Evolutionary conservation across 208 protist species (phyloP).

Genomic region (Trypanosomatidae sp.): DNA sequence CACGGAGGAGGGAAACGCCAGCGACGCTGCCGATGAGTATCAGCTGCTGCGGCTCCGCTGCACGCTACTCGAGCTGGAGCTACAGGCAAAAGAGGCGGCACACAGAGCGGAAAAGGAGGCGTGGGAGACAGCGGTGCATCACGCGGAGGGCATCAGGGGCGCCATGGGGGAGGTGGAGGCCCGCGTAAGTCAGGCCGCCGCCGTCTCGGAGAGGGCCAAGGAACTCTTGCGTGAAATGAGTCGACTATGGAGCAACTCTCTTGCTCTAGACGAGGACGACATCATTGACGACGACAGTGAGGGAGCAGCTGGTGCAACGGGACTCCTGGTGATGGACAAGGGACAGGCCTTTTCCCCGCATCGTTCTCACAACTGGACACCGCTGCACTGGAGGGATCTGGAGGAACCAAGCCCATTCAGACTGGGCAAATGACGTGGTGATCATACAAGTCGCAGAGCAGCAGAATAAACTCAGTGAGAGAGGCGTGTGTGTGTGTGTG

Average conservation of each 20-base stretch:
- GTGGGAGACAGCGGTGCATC: constrained; percentile 13
- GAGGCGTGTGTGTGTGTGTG: neutral
- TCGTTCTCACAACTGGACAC: neutral
- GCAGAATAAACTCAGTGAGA: neutral
- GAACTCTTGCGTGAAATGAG: constrained; percentile 21
- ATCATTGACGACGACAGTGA: constrained; percentile 3
- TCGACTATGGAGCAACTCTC: constrained; percentile 16
- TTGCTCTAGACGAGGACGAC: constrained; percentile 12
- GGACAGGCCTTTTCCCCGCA: neutral
- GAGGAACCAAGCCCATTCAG: neutral
- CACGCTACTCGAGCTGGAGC: constrained; percentile 19
- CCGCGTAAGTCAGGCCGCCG: constrained; percentile 8
- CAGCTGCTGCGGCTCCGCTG: constrained; percentile 19
- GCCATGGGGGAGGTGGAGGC: constrained; percentile 23
- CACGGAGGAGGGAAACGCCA: neutral
- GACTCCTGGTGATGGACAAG: neutral
- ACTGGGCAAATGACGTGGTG: neutral
- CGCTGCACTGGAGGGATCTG: neutral
- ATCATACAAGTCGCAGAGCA: neutral
- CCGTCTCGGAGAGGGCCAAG: constrained; percentile 10
- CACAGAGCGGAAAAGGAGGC: constrained; percentile 9
- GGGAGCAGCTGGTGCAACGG: neutral
- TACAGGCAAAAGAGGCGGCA: constrained; percentile 12
- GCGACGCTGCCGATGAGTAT: neutral
- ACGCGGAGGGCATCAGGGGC: constrained; percentile 6